Evolutionary conservation across 805 yeast species (phyloP).

Genomic region (Cyberlindnera bimundalis): DNA sequence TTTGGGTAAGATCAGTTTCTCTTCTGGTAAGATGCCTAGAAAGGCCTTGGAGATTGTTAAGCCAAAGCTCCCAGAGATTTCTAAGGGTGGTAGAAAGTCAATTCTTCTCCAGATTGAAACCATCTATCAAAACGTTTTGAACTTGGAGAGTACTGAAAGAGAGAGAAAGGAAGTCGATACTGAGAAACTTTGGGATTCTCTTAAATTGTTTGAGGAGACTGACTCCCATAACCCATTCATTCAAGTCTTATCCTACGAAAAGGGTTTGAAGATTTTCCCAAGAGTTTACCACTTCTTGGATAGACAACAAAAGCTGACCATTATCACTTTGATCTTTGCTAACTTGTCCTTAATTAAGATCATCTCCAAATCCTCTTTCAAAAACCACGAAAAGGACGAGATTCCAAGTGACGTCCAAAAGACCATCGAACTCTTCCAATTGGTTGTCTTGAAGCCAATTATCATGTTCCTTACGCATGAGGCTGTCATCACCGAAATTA

Average conservation of each 20-base stretch:
- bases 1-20: conserved; percentile 78
- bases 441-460: conserved; percentile 77
- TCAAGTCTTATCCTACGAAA: conserved; percentile 76
- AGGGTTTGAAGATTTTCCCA: conserved; percentile 85
- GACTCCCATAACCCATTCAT: conserved; percentile 61
- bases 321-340: conserved; percentile 74
- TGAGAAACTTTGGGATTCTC: conserved; percentile 67
- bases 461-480: conserved; percentile 77
- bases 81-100: conserved; percentile 41
- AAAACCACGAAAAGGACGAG: conserved; percentile 49
- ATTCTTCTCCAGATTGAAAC: conserved; percentile 70
- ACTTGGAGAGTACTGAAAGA: conserved; percentile 72
- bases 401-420: conserved; percentile 53
- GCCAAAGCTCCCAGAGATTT: conserved; percentile 35
- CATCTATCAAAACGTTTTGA: conserved; percentile 72
- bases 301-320: conserved; percentile 70
- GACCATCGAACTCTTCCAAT: conserved; percentile 73
- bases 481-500: conserved; percentile 73
- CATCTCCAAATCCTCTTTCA: conserved; percentile 74
- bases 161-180: conserved; percentile 46
- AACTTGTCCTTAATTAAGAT: conserved; percentile 78
- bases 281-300: conserved; percentile 81
- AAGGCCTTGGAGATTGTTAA: conserved; percentile 70
- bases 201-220: conserved; percentile 67
- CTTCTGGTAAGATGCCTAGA: conserved; percentile 82